Percentiles rank a stretch among this genome's conserved stretches.
phyloP scores from a whole-genome alignment of 2,329 filamentous ascomycete genomes.

The Ophiobolus disseminans region DNA sequence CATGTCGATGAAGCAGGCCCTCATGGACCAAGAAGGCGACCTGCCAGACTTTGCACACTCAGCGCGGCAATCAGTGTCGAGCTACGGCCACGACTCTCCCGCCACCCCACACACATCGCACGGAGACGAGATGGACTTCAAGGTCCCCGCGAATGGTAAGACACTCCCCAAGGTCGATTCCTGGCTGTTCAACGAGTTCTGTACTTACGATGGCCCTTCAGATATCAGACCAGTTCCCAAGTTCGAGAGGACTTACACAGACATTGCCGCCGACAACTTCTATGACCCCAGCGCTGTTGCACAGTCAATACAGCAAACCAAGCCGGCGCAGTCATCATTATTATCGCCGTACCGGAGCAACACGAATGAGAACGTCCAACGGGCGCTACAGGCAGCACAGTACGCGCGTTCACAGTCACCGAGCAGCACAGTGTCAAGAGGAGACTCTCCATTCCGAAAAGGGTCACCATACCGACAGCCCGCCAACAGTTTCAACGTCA shows the following conservation, averaged over 20 bases:
- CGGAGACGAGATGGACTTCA: slow-evolving; percentile 61
- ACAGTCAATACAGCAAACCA: slow-evolving; percentile 46
- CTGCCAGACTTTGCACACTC: slow-evolving; percentile 60
- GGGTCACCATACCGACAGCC: slow-evolving; percentile 61
- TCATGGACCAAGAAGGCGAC: slow-evolving; percentile 62
- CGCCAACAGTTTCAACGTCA: slow-evolving; percentile 47
- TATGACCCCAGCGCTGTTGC: slow-evolving; percentile 75
- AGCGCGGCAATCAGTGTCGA: slow-evolving; percentile 65
- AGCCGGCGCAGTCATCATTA: slow-evolving; percentile 60
- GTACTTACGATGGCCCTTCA: slow-evolving; percentile 66
- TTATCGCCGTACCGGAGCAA: slow-evolving; percentile 57
- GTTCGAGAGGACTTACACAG: slow-evolving; percentile 84
- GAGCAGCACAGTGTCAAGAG: slow-evolving; percentile 61
- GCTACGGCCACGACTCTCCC: slow-evolving; percentile 66
- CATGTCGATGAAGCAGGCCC: slow-evolving; percentile 65
- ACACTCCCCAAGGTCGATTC: slow-evolving; percentile 45
- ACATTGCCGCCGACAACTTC: slow-evolving; percentile 82
- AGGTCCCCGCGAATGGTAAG: slow-evolving; percentile 64
- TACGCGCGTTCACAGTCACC: slow-evolving; percentile 69
- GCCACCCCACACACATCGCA: slow-evolving; percentile 66
- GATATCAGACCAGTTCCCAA: slow-evolving; percentile 69
- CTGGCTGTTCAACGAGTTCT: slow-evolving; percentile 69
- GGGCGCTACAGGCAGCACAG: slow-evolving; percentile 80
- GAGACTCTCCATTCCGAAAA: slow-evolving; percentile 81
- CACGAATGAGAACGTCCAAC: slow-evolving; percentile 66